Conservation (phyloP, 2,329 filamentous ascomycete genomes). For the Monosporascus cannonballus region DNA sequence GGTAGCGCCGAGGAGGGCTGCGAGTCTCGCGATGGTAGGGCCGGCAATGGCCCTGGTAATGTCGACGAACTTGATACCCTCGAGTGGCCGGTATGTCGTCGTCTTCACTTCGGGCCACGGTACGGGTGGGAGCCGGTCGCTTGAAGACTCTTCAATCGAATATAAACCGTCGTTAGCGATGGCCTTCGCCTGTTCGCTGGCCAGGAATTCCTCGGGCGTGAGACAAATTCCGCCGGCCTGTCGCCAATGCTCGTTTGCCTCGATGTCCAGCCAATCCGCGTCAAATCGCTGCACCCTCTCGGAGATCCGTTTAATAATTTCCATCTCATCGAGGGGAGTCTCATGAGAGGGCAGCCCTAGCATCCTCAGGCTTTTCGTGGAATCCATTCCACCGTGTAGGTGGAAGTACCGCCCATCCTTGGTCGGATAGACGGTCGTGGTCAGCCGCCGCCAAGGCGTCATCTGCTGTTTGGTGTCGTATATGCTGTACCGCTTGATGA, state of each 20-base stretch:
- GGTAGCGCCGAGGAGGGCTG: constrained; percentile 27
- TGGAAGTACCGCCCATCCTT: constrained; percentile 29
- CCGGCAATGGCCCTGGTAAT: constrained; percentile 30
- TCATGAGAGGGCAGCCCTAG: constrained; percentile 22
- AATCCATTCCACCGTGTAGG: constrained; percentile 28
- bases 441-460: constrained; percentile 23
- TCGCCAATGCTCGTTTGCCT: constrained; percentile 26
- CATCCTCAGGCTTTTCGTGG: constrained; percentile 24
- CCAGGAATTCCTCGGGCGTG: constrained; percentile 27
- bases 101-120: constrained; percentile 17
- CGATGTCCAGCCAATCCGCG: constrained; percentile 22
- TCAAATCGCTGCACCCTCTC: constrained; percentile 19
- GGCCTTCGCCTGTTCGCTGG: constrained; percentile 20
- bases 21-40: constrained; percentile 25
- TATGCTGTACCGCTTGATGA: constrained; percentile 15
- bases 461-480: constrained; percentile 19
- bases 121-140: constrained; percentile 17
- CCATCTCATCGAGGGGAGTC: constrained; percentile 22
- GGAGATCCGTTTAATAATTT: constrained; percentile 20
- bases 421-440: constrained; percentile 29
- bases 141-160: constrained; percentile 14
- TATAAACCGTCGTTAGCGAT: constrained; percentile 22
- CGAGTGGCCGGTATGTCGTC: constrained; percentile 19
- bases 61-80: constrained; percentile 29
- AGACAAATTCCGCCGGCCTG: constrained; percentile 27